Conservation (phyloP, 345 rosid genomes). For the Hibiscus trionum region DNA sequence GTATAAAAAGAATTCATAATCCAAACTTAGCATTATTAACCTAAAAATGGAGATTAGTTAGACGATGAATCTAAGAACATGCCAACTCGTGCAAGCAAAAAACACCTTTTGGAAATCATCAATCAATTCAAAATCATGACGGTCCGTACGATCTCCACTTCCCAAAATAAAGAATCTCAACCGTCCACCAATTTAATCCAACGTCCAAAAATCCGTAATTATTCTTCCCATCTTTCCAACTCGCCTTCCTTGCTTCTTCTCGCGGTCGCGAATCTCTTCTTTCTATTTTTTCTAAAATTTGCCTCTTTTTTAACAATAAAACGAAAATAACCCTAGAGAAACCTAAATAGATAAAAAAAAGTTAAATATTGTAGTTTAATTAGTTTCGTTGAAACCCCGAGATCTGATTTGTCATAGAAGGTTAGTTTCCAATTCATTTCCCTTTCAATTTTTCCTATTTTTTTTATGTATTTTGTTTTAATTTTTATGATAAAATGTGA, state of each 20-base stretch:
- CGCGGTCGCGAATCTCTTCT: not conserved
- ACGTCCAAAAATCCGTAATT: not conserved
- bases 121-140: not conserved
- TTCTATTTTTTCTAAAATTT: not conserved
- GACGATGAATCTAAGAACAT: not conserved
- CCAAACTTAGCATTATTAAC: not conserved
- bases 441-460: not conserved
- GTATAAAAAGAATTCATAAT: not conserved
- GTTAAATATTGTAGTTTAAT: not conserved
- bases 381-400: not conserved
- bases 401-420: slow-evolving; percentile 6
- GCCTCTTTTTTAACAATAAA: not conserved
- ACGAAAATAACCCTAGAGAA: not conserved
- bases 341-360: not conserved
- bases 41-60: not conserved
- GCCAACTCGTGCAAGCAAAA: not conserved
- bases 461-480: not conserved
- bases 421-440: not conserved
- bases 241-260: not conserved
- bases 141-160: not conserved
- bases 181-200: not conserved
- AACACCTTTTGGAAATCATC: not conserved
- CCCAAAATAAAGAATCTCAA: not conserved
- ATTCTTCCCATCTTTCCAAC: not conserved
- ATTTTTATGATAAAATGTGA: not conserved